Evolutionary conservation across 1,139 yeast species (phyloP), one percentile per base, ranked within the genome.

Genomic region (Geotrichum carabidarum): DNA sequence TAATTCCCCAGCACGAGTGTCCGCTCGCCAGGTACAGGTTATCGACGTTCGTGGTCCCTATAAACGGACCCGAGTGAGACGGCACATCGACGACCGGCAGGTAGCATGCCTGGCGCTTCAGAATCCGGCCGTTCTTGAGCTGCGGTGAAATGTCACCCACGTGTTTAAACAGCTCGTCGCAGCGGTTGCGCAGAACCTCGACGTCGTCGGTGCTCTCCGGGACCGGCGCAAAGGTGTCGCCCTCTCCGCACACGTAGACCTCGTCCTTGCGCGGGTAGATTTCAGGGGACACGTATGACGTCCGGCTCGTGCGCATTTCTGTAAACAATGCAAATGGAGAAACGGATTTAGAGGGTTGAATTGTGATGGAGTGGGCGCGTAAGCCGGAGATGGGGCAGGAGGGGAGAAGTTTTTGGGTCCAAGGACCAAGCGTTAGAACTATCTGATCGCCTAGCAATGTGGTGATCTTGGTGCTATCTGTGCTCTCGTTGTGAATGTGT

Each of bases 1-100:
- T 93, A 60, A 93, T 93, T 27, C 99, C 99, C 99, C 99, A 93
- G 72, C 98, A 93, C 17, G 96, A 86, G 70, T 93, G 99, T 1
- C 98, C 99, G 18, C 94, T 81, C 2, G 97, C 96, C 57, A 93
- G 72, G 63, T 75, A 87, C 59, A 93, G 73, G 60, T 84, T 84
- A 31, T 79, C 81, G 17, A 89, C 93, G 65, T 90, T 89, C 0
- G 98, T 91, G 65, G 87, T 91, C 48, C 99, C 99, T 60, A 93
- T 84, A 56, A 93, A 76, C 0, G 99, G 99, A 3, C 99, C 98
- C 4, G 94, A 82, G 51, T 90, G 82, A 2, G 94, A 84, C 1
- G 97, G 95, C 5, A 89, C 91, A 66, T 91, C 96, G 53, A 91
- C 78, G 2, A 93, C 96, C 0, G 99, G 99, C 63, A 93, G 76